phyloP scores from a whole-genome alignment of 257 asterid genomes.

The Penstemon eatonii region DNA sequence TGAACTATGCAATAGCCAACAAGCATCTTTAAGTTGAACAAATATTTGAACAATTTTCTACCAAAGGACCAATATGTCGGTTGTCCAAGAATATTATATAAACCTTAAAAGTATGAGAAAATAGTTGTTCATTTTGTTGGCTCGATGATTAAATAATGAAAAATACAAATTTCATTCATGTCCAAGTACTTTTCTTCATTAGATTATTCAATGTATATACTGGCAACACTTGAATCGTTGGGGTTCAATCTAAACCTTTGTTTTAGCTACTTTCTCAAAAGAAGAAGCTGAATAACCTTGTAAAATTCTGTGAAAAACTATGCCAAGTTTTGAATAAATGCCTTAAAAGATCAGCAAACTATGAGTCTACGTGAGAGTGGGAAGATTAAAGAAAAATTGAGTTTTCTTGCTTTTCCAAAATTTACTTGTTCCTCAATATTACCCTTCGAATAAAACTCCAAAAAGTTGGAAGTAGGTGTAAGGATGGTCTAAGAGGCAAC shows the following conservation, averaged over 20 bases:
- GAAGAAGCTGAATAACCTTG: constrained; percentile 37
- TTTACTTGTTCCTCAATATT: constrained; percentile 92
- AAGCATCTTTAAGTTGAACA: too few species aligned
- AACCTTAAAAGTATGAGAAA: background rate
- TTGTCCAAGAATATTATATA: background rate
- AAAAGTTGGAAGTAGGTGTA: constrained; percentile 61
- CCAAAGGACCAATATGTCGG: background rate
- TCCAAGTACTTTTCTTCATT: background rate
- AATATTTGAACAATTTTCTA: too few species aligned
- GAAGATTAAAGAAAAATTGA: background rate
- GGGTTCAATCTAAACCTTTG: background rate
- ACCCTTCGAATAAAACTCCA: constrained; percentile 82
- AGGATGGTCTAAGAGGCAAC: constrained; percentile 54
- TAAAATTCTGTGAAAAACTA: constrained; percentile 88
- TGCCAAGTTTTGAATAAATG: constrained; percentile 92
- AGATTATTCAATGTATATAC: background rate
- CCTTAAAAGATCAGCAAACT: constrained; percentile 48
- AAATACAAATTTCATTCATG: background rate
- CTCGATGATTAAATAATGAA: background rate
- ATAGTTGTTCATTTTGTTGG: background rate
- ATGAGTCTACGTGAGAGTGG: constrained; percentile 13
- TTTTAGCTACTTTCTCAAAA: too few species aligned
- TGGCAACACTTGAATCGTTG: background rate
- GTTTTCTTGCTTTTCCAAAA: background rate
- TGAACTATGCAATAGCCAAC: too few species aligned